These are phyloP conservation scores for Fusarium sp. DNA, from an alignment of 2,329 filamentous ascomycete species.

Conservation along the genomic window DNA sequence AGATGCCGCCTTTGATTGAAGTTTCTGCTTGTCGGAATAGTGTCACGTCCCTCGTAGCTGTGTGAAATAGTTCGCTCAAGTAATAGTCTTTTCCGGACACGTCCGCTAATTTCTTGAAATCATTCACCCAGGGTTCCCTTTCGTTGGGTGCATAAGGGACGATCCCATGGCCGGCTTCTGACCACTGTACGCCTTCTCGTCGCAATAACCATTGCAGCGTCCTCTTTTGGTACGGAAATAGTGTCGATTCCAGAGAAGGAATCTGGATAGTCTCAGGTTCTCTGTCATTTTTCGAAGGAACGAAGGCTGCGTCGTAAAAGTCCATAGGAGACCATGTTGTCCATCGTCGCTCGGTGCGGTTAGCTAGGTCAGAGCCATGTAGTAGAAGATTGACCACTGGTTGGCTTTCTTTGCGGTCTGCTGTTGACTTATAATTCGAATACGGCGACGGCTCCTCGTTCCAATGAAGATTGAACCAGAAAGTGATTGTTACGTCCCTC, in stretches of 20 bases:
- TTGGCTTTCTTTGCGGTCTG: slow-evolving; percentile 48
- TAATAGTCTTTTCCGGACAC: slow-evolving; percentile 54
- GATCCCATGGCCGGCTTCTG: slow-evolving; percentile 26
- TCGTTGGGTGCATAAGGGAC: slow-evolving; percentile 23
- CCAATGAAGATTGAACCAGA: slow-evolving; percentile 54
- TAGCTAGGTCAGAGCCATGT: slow-evolving; percentile 12
- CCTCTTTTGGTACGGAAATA: slow-evolving; percentile 78
- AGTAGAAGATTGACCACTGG: slow-evolving; percentile 52
- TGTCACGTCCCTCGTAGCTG: slow-evolving; percentile 60
- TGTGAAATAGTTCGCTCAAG: slow-evolving; percentile 70
- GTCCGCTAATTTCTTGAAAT: slow-evolving; percentile 50
- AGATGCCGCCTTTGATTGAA: slow-evolving; percentile 67
- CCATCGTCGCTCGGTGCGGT: not conserved
- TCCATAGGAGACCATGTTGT: slow-evolving; percentile 57
- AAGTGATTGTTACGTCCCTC: slow-evolving; percentile 41
- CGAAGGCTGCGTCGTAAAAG: slow-evolving; percentile 76
- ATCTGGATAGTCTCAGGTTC: slow-evolving; percentile 53
- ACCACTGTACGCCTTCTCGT: slow-evolving; percentile 69
- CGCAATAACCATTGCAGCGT: slow-evolving; percentile 75
- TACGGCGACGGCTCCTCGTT: slow-evolving; percentile 51
- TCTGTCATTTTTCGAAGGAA: slow-evolving; percentile 60
- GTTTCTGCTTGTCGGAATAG: slow-evolving; percentile 55
- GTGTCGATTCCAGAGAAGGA: slow-evolving; percentile 55
- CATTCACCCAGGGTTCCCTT: slow-evolving; percentile 25
- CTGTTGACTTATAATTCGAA: slow-evolving; percentile 41